phyloP scores from a whole-genome alignment of 2,329 filamentous ascomycete genomes.

The Monosporascus sp. region DNA sequence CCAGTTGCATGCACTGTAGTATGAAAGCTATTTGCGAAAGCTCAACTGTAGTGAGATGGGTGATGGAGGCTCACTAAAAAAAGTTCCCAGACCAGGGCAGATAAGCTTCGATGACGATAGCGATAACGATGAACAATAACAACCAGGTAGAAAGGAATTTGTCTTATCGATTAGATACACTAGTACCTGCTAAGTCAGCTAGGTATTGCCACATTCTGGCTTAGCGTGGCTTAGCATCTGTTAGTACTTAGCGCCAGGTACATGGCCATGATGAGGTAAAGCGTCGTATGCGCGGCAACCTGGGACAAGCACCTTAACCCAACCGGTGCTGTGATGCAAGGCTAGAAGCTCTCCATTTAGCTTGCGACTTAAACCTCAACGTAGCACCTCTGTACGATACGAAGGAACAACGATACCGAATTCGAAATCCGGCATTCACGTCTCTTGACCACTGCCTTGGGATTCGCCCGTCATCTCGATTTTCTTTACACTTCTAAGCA shows the following conservation, averaged over 20 bases:
- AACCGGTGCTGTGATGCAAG: neutral
- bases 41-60: neutral
- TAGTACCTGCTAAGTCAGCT: no score
- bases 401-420: no score
- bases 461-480: neutral
- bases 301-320: neutral
- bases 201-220: no score
- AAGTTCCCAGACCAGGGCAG: neutral
- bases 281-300: conserved; percentile 11
- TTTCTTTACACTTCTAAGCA: neutral
- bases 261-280: no score
- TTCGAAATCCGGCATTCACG: no score
- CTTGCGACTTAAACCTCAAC: no score
- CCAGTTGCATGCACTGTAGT: no score
- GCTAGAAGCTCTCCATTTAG: neutral
- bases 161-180: no score
- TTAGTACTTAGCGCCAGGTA: neutral
- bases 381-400: no score
- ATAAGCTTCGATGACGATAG: neutral
- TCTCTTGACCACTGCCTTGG: no score
- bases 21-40: no score
- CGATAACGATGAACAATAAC: neutral
- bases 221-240: neutral
- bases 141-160: no score
- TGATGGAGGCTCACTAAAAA: neutral